Evolutionary conservation across 2,329 filamentous ascomycete species (phyloP).

Genomic region (Calonectria multiphialidica): DNA sequence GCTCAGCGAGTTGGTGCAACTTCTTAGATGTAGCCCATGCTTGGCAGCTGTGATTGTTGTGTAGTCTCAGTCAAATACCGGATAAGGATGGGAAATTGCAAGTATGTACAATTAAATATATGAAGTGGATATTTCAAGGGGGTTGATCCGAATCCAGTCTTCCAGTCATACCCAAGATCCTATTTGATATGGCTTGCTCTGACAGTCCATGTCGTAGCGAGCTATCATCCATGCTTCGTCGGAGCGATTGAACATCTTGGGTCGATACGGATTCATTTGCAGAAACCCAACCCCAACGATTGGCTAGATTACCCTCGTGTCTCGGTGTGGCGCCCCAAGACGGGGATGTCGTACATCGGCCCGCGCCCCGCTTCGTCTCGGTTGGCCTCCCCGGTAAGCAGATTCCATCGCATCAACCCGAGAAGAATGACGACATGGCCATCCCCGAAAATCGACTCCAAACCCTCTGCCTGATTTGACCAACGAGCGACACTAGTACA

Average conservation of each 20-base stretch:
- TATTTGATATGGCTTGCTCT: no score
- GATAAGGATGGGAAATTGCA: background rate
- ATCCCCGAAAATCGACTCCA: background rate
- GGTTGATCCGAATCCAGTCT: background rate
- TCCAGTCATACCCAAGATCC: no score
- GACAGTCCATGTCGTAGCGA: background rate
- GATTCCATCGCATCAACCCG: conserved; percentile 19
- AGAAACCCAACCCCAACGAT: no score
- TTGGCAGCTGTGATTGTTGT: background rate
- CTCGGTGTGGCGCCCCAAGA: background rate
- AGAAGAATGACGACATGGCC: conserved; percentile 21
- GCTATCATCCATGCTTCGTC: background rate
- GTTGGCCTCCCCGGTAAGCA: conserved; percentile 21
- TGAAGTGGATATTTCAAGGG: background rate
- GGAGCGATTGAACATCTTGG: background rate
- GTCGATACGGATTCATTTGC: background rate
- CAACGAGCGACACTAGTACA: background rate
- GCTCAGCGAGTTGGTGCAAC: conserved; percentile 6
- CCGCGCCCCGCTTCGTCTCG: background rate
- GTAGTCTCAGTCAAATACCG: background rate
- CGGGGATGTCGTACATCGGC: background rate
- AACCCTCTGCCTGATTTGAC: background rate
- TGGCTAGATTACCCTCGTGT: background rate
- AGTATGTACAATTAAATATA: background rate
- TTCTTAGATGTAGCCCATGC: background rate